These are phyloP conservation scores for Bryopsis sp. DNA, from an alignment of 139 green algal species.

Conservation along the genomic window DNA sequence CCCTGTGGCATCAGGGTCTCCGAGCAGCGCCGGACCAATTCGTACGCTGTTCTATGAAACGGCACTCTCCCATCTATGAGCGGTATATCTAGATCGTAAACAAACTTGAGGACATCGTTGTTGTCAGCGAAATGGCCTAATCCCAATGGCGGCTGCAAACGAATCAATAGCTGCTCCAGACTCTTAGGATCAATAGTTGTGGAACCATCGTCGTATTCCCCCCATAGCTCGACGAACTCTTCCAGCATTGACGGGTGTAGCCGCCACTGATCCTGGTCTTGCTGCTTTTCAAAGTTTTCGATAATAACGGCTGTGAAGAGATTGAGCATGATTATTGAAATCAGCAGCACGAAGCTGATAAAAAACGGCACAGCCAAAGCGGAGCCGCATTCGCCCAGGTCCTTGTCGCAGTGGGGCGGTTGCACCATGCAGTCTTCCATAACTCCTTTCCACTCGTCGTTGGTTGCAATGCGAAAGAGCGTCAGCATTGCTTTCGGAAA, in stretches of 20 bases:
- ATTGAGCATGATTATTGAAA: conserved; percentile 65
- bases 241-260: conserved; percentile 33
- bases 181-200: conserved; percentile 48
- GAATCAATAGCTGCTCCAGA: conserved; percentile 54
- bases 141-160: conserved; percentile 56
- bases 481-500: conserved; percentile 45
- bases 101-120: conserved; percentile 61
- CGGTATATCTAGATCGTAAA: conserved; percentile 70
- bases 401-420: conserved; percentile 35
- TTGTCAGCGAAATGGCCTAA: conserved; percentile 45
- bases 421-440: conserved; percentile 39
- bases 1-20: conserved; percentile 55
- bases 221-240: conserved; percentile 66
- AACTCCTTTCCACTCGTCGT: conserved; percentile 62
- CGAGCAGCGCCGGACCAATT: conserved; percentile 51
- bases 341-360: conserved; percentile 47
- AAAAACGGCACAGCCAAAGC: conserved; percentile 49
- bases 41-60: conserved; percentile 55
- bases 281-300: conserved; percentile 65
- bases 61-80: conserved; percentile 45
- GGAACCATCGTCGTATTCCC: conserved; percentile 60
- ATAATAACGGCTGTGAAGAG: conserved; percentile 68
- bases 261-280: conserved; percentile 42
- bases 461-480: conserved; percentile 53
- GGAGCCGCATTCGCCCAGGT: conserved; percentile 29